These are phyloP conservation scores for Fusarium bactridioides DNA, from an alignment of 2,329 filamentous ascomycete genomes.

Conservation along the genomic window DNA sequence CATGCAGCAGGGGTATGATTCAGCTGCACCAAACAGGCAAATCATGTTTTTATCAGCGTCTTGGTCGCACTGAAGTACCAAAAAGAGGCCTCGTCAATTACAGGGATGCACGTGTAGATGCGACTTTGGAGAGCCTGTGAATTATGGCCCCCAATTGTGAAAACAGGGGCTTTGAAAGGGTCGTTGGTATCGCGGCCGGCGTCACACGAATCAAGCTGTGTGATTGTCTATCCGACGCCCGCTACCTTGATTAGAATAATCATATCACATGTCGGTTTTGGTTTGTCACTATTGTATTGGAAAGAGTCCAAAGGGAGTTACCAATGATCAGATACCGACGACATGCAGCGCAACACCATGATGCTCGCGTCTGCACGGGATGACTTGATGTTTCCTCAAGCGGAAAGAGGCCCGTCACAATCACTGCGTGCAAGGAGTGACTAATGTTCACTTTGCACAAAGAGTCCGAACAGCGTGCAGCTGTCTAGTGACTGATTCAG, in stretches of 20 bases:
- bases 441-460: accelerated
- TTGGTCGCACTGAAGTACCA: background rate
- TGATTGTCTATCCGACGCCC: too few species aligned
- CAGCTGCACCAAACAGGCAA: background rate
- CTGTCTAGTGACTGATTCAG: too few species aligned
- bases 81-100: constrained; percentile 15
- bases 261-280: background rate
- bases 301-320: background rate
- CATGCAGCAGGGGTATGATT: constrained; percentile 6
- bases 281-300: background rate
- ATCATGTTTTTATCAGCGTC: background rate
- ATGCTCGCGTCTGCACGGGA: background rate
- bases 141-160: background rate
- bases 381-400: background rate
- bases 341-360: background rate
- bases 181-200: background rate
- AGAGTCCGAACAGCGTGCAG: background rate
- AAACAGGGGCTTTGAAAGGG: background rate
- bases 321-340: background rate
- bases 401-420: background rate
- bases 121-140: background rate
- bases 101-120: background rate
- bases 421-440: accelerated
- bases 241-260: too few species aligned
- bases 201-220: background rate